Evolutionary conservation across 345 rosid species (phyloP).

Genomic region (Lenwebbia sp.): DNA sequence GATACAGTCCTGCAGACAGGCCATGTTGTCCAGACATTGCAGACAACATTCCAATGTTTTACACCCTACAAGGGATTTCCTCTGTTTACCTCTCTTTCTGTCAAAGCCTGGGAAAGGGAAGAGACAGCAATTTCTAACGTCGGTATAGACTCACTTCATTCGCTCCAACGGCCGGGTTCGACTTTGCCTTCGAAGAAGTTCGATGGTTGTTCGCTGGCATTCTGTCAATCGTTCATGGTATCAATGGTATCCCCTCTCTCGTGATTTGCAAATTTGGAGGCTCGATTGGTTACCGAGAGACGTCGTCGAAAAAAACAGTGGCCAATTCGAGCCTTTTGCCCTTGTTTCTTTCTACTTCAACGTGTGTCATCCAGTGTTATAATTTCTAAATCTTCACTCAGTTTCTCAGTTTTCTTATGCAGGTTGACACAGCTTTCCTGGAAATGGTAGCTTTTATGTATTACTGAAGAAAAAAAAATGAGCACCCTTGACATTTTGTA

Average conservation of each 20-base stretch:
- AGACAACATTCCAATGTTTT: not conserved
- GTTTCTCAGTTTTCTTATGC: not conserved
- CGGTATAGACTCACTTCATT: not conserved
- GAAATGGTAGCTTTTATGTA: not conserved
- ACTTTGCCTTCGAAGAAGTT: not conserved
- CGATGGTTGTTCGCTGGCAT: not conserved
- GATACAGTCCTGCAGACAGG: not conserved
- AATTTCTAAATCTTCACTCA: not conserved
- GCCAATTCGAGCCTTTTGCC: not conserved
- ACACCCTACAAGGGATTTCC: not conserved
- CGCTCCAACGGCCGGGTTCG: not conserved
- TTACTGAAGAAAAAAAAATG: not conserved
- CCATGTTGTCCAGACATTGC: not conserved
- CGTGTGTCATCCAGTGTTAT: not conserved
- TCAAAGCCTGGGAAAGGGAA: not conserved
- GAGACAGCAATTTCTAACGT: not conserved
- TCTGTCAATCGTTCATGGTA: not conserved
- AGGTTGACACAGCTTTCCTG: not conserved
- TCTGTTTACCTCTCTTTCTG: not conserved
- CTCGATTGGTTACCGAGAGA: not conserved
- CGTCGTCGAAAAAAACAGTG: not conserved
- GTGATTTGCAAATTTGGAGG: not conserved
- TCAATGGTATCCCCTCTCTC: not conserved
- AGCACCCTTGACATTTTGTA: not conserved
- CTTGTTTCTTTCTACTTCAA: not conserved